Base-by-base conservation (phyloP, 768 basidiomycete genomes). In the Gloeophyllum trabeum region DNA sequence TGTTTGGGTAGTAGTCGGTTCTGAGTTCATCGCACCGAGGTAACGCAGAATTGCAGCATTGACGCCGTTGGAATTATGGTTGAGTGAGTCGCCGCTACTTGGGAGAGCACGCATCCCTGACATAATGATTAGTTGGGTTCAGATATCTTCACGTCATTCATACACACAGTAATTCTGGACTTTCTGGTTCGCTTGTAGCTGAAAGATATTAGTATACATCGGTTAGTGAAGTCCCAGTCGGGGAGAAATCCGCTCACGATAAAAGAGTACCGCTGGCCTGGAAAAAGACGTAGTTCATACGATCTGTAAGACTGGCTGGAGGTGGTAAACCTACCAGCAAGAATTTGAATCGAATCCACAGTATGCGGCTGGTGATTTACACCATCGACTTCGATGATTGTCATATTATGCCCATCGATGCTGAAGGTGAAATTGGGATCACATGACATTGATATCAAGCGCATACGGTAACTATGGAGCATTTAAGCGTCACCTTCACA, bases 31-130 rank as follows among this genome's bases (percentile, higher is more conserved):
- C 10, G 67, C 66, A 5, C 59, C 60, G 2, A 38, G 24, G 48
- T 70, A 70, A n/a, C 62, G 49, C 24, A 69, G 47, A 39, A 69
- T 61, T 3, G 67, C 68, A 20, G 59, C 56, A 49, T 62, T 67
- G 24, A 55, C 44, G 12, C 61, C 62, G 20, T 51, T 55, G 5
- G 39, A 39, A 43, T 7, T 30, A 58, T 39, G 52, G 49, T 23
- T 61, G 61, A 35, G 42, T 19, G n/a, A 3, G 10, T 58, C 57
- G 10, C 51, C 51, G 55, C 59, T 34, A 20, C 48, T 36, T 39
- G 14, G 23, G 52, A 41, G 0, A 47, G 42, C 51, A 41, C 61
- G 55, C 23, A 43, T 45, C 52, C 48, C 38, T 51, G 43, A 12
- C 30, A 16, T 40, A 5, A 6, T 10, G 18, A 30, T 42, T 7